These are phyloP conservation scores for Tolypocladium sp. DNA, from an alignment of 2,329 filamentous ascomycete genomes.

Conservation along the genomic window DNA sequence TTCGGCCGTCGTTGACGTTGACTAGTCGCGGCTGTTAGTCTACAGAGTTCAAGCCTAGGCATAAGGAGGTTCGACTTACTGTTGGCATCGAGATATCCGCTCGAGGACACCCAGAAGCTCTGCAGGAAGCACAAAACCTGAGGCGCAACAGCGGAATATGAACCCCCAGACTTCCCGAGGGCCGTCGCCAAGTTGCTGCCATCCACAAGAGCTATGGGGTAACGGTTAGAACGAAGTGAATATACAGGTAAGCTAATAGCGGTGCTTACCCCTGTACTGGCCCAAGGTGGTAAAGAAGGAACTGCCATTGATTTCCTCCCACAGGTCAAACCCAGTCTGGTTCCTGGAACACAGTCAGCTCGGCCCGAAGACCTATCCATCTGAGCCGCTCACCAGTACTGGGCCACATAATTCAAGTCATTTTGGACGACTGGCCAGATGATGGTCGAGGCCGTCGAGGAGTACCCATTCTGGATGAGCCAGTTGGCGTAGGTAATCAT, in stretches of 20 bases:
- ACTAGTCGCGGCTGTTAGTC: constrained; percentile 21
- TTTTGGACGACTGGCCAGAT: constrained; percentile 70
- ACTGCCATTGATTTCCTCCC: constrained; percentile 70
- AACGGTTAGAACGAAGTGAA: background rate
- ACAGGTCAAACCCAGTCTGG: constrained; percentile 62
- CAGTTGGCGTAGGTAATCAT: constrained; percentile 65
- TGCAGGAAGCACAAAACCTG: constrained; percentile 67
- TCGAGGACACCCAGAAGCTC: constrained; percentile 57
- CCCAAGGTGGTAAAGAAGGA: constrained; percentile 72
- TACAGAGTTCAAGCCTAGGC: background rate
- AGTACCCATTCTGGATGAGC: constrained; percentile 57
- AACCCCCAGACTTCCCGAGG: constrained; percentile 50
- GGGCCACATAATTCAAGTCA: constrained; percentile 64
- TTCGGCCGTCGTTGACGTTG: constrained; percentile 50
- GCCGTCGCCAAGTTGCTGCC: constrained; percentile 56
- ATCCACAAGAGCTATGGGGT: constrained; percentile 44
- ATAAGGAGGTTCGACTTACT: constrained; percentile 24
- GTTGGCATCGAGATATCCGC: constrained; percentile 59
- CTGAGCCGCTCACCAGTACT: constrained; percentile 49
- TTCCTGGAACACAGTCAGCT: constrained; percentile 26
- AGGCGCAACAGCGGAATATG: constrained; percentile 56
- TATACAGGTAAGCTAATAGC: fast-evolving
- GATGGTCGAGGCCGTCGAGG: constrained; percentile 41
- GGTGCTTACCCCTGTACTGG: constrained; percentile 51
- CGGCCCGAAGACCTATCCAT: background rate